Evolutionary conservation across 305 asterid species (phyloP).

Genomic region (Petunia hybrid): DNA sequence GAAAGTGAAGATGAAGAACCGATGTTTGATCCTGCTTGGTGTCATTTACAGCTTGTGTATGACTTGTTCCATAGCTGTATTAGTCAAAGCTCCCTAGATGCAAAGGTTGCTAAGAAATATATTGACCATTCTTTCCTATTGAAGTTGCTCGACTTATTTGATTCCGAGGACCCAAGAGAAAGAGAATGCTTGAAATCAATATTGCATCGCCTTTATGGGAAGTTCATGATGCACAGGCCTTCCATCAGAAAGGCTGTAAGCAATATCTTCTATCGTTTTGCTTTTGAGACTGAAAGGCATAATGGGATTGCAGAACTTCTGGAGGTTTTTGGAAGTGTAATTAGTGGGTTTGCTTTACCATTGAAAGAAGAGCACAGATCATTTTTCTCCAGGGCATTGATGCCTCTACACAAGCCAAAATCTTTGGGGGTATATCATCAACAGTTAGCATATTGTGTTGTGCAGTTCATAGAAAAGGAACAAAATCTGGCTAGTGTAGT

Average conservation of each 20-base stretch:
- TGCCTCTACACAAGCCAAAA: conserved; percentile 58
- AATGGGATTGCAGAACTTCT: conserved; percentile 52
- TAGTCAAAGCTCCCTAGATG: conserved; percentile 44
- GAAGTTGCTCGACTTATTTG: conserved; percentile 48
- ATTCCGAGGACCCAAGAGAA: conserved; percentile 58
- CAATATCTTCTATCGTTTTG: conserved; percentile 51
- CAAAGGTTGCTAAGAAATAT: conserved; percentile 52
- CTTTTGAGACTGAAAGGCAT: conserved; percentile 52
- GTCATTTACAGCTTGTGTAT: conserved; percentile 56
- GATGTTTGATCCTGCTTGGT: conserved; percentile 58
- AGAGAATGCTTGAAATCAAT: conserved; percentile 54
- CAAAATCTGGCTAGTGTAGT: conserved; percentile 47
- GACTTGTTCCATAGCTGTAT: conserved; percentile 47
- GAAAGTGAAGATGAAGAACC: conserved; percentile 57
- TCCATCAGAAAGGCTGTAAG: conserved; percentile 52
- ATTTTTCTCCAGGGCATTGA: conserved; percentile 46
- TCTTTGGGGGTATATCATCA: conserved; percentile 57
- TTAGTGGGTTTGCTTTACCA: conserved; percentile 57
- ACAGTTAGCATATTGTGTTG: conserved; percentile 51
- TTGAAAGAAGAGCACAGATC: conserved; percentile 54
- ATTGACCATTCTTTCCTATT: conserved; percentile 47
- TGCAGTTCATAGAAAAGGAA: conserved; percentile 57
- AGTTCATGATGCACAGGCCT: conserved; percentile 59
- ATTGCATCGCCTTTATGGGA: conserved; percentile 55
- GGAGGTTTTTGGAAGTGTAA: conserved; percentile 57